phyloP scores from a whole-genome alignment of 2,329 filamentous ascomycete species.

The Colletotrichum tanaceti region DNA sequence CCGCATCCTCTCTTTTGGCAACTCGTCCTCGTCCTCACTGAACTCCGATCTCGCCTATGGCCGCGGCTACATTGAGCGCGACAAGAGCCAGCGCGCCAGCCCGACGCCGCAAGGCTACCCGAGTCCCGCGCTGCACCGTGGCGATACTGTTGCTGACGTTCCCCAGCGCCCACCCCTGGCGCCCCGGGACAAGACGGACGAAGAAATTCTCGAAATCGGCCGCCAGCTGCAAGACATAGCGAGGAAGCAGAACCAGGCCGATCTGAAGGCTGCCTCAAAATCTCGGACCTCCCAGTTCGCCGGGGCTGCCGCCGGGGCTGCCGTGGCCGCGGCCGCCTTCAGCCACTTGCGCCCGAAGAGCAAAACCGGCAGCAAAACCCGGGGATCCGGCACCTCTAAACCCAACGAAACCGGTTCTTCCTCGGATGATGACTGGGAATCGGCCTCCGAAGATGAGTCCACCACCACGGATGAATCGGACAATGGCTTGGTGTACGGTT shows the following conservation, averaged over 20 bases:
- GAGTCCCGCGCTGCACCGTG: conserved; percentile 25
- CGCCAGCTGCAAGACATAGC: conserved; percentile 66
- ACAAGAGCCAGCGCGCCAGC: conserved; percentile 47
- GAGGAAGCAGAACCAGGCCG: conserved; percentile 62
- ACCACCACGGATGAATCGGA: conserved; percentile 56
- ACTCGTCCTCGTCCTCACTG: conserved; percentile 75
- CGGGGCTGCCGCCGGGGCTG: conserved; percentile 51
- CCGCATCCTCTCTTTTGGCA: conserved; percentile 68
- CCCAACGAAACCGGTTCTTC: conserved; percentile 50
- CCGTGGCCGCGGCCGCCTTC: conserved; percentile 51
- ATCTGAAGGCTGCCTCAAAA: conserved; percentile 57
- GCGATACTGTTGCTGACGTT: conserved; percentile 36
- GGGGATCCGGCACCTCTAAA: conserved; percentile 57
- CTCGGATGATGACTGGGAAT: conserved; percentile 66
- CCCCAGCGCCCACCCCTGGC: conserved; percentile 42
- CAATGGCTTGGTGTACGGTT: conserved; percentile 58
- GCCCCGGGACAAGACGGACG: conserved; percentile 58
- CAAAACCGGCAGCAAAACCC: conserved; percentile 50
- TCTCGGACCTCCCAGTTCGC: conserved; percentile 52
- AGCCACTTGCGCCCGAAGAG: conserved; percentile 56
- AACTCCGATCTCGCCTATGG: conserved; percentile 78
- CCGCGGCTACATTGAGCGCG: conserved; percentile 64
- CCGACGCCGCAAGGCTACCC: conserved; percentile 18
- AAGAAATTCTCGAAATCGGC: conserved; percentile 68
- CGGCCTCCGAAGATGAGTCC: conserved; percentile 62